Percentiles rank a stretch among this genome's conserved stretches.
Evolutionary conservation across 106 monocot species (phyloP).

Genomic region (Gastrodia elata): DNA sequence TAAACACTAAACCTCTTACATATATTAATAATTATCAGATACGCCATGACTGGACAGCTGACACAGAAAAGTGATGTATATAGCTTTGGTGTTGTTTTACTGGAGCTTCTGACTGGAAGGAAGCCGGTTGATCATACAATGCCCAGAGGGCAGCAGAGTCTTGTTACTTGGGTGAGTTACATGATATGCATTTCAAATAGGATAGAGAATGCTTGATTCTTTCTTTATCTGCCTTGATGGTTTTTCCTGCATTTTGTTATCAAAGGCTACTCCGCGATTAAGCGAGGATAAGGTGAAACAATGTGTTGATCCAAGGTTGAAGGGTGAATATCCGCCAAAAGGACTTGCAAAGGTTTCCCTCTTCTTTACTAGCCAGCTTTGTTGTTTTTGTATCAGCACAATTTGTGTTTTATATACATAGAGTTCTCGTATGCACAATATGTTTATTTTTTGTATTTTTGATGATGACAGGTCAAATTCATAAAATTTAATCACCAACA

Average conservation of each 20-base stretch:
- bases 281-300: constrained; percentile 95
- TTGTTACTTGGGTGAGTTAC: constrained; percentile 37
- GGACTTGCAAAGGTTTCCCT: constrained; percentile 73
- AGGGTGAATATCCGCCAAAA: constrained; percentile 82
- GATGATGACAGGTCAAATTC: too few relatives aligned
- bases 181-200: too few relatives aligned
- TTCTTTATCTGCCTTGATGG: too few relatives aligned
- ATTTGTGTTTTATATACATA: too few relatives aligned
- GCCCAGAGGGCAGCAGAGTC: constrained; percentile 19
- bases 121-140: constrained; percentile 20
- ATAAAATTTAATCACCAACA: too few relatives aligned
- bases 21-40: constrained; percentile 23
- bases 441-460: too few relatives aligned
- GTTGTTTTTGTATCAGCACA: not conserved
- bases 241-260: not conserved
- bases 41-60: constrained; percentile 53
- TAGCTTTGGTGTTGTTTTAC: constrained; percentile 17
- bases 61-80: constrained; percentile 44
- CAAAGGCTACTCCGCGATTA: constrained; percentile 82
- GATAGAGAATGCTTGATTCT: too few relatives aligned
- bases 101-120: constrained; percentile 14
- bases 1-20: too few relatives aligned
- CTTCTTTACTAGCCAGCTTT: not conserved
- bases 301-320: constrained; percentile 83
- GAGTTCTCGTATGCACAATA: too few relatives aligned